These are phyloP conservation scores for Leonotis leonurus DNA, from an alignment of 257 asterid species.

Conservation along the genomic window DNA sequence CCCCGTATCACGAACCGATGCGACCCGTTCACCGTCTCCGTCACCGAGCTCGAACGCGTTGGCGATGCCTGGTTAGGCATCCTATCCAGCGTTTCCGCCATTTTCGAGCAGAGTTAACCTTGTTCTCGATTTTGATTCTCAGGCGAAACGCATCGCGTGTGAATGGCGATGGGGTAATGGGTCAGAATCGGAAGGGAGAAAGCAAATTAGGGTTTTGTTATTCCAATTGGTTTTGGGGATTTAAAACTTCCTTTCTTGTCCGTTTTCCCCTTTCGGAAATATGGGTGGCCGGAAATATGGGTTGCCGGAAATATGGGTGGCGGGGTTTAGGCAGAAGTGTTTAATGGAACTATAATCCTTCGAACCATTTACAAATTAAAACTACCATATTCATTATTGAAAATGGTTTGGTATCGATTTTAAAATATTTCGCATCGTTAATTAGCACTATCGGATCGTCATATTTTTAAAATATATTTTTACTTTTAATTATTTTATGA, in stretches of 20 bases:
- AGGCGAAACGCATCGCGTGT: not conserved
- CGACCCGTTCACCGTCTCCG: conserved; percentile 74
- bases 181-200: not conserved
- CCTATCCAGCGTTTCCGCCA: conserved; percentile 33
- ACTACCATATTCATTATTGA: too few relatives aligned
- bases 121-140: not conserved
- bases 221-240: conserved; percentile 10
- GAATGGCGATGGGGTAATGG: conserved; percentile 3
- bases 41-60: conserved; percentile 64
- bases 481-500: too few relatives aligned
- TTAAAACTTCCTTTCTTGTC: not conserved
- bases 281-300: too few relatives aligned
- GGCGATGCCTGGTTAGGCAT: conserved; percentile 33
- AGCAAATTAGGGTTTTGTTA: conserved; percentile 10
- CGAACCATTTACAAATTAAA: too few relatives aligned
- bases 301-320: too few relatives aligned
- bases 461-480: too few relatives aligned
- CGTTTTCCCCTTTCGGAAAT: not conserved
- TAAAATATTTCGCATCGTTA: too few relatives aligned
- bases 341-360: too few relatives aligned
- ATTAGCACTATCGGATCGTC: too few relatives aligned
- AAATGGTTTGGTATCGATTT: too few relatives aligned
- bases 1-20: conserved; percentile 73
- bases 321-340: too few relatives aligned
- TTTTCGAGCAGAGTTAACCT: not conserved